phyloP scores from a whole-genome alignment of 2,329 filamentous ascomycete species.

The Fusarium irregulare region DNA sequence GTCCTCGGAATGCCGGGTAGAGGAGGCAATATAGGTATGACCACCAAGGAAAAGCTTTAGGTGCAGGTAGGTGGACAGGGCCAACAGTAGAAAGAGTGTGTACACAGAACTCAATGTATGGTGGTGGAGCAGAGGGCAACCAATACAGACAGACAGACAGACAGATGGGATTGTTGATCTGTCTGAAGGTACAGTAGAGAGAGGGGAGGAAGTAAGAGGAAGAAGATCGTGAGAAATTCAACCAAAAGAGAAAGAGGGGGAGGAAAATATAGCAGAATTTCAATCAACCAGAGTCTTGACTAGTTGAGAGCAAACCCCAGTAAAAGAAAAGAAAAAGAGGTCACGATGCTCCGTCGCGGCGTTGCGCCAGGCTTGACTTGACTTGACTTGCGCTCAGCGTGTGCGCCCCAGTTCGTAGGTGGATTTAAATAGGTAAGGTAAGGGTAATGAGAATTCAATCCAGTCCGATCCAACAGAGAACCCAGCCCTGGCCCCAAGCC shows the following conservation, averaged over 20 bases:
- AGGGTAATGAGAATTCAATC: slow-evolving; percentile 16
- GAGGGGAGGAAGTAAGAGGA: slow-evolving; percentile 5
- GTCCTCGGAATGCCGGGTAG: slow-evolving; percentile 41
- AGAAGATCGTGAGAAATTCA: slow-evolving; percentile 23
- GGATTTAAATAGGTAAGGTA: slow-evolving; percentile 40
- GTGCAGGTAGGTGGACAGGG: slow-evolving; percentile 33
- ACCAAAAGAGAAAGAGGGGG: slow-evolving; percentile 20
- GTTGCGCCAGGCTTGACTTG: slow-evolving; percentile 42
- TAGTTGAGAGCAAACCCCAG: slow-evolving; percentile 33
- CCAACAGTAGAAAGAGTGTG: slow-evolving; percentile 35
- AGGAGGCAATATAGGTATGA: slow-evolving; percentile 35
- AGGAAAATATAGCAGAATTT: slow-evolving; percentile 20
- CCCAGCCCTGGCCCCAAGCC: slow-evolving; percentile 26
- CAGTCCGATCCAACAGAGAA: slow-evolving; percentile 35
- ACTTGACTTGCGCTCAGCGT: slow-evolving; percentile 31
- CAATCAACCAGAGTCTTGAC: slow-evolving; percentile 22
- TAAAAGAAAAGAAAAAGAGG: slow-evolving; percentile 39
- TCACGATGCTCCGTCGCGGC: slow-evolving; percentile 47
- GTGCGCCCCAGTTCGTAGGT: slow-evolving; percentile 41
- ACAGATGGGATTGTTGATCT: slow-evolving; percentile 35
- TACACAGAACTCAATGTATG: slow-evolving; percentile 53
- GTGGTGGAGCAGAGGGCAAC: slow-evolving; percentile 49
- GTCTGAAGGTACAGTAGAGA: not conserved
- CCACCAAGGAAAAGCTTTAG: slow-evolving; percentile 17
- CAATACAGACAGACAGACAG: slow-evolving; percentile 42